Conservation (phyloP, 148 eudicot species). For the Spergularia bocconei region DNA sequence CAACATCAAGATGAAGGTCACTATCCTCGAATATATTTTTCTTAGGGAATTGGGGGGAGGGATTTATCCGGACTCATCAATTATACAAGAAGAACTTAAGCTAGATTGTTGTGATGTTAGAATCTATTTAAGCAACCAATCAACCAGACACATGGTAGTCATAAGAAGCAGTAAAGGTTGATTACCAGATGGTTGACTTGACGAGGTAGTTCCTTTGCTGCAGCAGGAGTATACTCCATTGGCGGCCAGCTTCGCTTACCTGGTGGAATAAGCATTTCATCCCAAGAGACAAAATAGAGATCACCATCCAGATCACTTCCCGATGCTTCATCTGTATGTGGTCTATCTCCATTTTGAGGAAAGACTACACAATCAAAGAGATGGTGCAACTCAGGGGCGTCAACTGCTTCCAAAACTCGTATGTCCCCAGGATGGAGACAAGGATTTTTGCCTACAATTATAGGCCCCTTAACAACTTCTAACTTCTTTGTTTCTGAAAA, state of each 20-base stretch:
- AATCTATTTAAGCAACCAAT: no score
- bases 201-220: conserved; percentile 39
- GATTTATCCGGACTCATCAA: background rate
- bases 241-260: conserved; percentile 72
- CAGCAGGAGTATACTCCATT: conserved; percentile 76
- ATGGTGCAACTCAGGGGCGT: conserved; percentile 62
- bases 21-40: background rate
- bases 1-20: background rate
- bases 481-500: conserved; percentile 53
- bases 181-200: conserved; percentile 54
- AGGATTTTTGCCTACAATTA: conserved; percentile 77
- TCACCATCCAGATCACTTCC: conserved; percentile 98
- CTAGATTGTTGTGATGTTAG: background rate
- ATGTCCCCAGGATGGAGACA: conserved; percentile 98
- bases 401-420: conserved; percentile 76
- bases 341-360: conserved; percentile 88
- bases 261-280: conserved; percentile 74
- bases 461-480: conserved; percentile 54
- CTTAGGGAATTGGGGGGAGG: no score
- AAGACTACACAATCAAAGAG: conserved; percentile 78
- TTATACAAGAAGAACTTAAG: background rate
- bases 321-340: conserved; percentile 87
- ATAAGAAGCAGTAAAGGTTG: background rate
- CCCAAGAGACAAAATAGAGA: conserved; percentile 90
- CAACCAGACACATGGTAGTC: no score